A percentile compares a stretch with the other conserved stretches of the same genome.
phyloP scores from a whole-genome alignment of 2,329 filamentous ascomycete species.

The Beauveria sp. region DNA sequence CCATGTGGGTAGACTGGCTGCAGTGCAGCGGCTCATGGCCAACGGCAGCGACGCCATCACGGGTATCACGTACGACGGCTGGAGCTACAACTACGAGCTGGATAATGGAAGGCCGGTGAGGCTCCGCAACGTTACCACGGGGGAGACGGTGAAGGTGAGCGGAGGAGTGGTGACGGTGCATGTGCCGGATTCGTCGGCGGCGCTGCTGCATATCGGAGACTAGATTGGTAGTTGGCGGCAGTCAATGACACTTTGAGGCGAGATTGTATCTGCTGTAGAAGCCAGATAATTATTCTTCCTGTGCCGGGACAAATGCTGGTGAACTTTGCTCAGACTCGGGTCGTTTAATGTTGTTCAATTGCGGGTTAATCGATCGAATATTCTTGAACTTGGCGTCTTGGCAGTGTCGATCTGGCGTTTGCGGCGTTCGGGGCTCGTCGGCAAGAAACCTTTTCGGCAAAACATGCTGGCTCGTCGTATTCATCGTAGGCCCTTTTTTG shows the following conservation, averaged over 20 bases:
- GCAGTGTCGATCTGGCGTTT: not conserved
- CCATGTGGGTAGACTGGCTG: slow-evolving; percentile 14
- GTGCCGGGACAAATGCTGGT: no score
- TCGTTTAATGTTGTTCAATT: no score
- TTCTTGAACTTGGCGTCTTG: not conserved
- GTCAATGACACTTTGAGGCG: no score
- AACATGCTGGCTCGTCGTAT: no score
- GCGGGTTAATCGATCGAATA: not conserved
- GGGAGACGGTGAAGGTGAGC: slow-evolving; percentile 32
- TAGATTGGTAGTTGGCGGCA: not conserved
- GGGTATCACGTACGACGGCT: slow-evolving; percentile 54
- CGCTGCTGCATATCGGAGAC: slow-evolving; percentile 25
- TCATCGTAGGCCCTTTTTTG: no score
- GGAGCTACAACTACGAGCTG: slow-evolving; percentile 54
- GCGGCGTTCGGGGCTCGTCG: not conserved
- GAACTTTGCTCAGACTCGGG: no score
- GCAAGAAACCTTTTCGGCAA: not conserved
- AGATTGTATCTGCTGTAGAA: no score
- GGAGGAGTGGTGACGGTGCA: slow-evolving; percentile 30
- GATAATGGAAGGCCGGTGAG: slow-evolving; percentile 44
- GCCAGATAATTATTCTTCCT: no score
- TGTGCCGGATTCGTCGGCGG: slow-evolving; percentile 37
- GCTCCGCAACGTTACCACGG: slow-evolving; percentile 46
- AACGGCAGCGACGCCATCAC: slow-evolving; percentile 58
- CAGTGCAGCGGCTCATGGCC: slow-evolving; percentile 44